A percentile compares a stretch with the other conserved stretches of the same genome.
phyloP scores from a whole-genome alignment of 148 eudicot species.

The Cornus kousa region DNA sequence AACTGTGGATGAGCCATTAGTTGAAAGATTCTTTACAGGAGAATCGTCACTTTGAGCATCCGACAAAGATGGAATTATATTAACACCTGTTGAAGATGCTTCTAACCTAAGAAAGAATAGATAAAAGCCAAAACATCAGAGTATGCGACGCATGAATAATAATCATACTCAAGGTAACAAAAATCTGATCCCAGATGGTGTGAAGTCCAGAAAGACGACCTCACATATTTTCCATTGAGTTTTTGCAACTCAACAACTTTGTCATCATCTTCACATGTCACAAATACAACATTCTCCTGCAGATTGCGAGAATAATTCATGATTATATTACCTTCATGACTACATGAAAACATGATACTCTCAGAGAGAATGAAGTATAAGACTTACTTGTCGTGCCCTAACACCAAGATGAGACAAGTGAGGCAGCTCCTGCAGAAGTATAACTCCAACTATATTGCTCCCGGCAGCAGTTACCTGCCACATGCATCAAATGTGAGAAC shows the following conservation, averaged over 20 bases:
- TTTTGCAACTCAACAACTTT: constrained; percentile 44
- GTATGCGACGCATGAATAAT: background rate
- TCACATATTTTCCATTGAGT: constrained; percentile 67
- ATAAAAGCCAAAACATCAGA: background rate
- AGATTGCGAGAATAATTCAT: constrained; percentile 13
- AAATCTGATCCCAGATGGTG: background rate
- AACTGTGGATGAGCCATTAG: constrained; percentile 20
- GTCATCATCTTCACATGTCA: constrained; percentile 93
- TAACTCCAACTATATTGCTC: constrained; percentile 66
- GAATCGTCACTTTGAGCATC: constrained; percentile 25
- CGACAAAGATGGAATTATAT: constrained; percentile 38
- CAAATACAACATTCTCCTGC: constrained; percentile 96
- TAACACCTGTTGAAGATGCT: constrained; percentile 72
- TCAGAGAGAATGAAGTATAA: background rate
- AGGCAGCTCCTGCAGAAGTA: constrained; percentile 95
- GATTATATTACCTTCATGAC: constrained; percentile 16
- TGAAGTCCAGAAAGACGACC: constrained; percentile 41
- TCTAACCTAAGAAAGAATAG: constrained; percentile 47
- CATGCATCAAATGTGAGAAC: constrained; percentile 11
- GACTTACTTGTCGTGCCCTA: constrained; percentile 88
- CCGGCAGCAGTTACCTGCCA: constrained; percentile 96
- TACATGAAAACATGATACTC: background rate
- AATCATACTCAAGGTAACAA: constrained; percentile 3
- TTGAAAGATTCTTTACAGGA: constrained; percentile 26
- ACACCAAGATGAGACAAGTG: constrained; percentile 99